These are phyloP conservation scores for Beauveria scarabaeidicola DNA, from an alignment of 2,329 filamentous ascomycete species.

Conservation along the genomic window DNA sequence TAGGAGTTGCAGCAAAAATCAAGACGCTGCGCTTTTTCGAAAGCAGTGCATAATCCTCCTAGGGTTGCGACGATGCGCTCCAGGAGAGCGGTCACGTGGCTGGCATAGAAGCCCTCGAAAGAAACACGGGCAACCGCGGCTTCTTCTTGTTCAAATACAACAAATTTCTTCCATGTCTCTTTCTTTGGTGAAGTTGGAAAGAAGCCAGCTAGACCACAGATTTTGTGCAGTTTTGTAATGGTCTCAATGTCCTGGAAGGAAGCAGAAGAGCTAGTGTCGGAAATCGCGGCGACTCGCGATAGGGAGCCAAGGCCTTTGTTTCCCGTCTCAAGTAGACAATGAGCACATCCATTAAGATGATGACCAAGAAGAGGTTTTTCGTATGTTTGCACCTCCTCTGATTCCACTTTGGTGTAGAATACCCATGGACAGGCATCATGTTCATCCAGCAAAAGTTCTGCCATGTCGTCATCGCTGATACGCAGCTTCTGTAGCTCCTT, in stretches of 20 bases:
- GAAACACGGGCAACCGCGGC: neutral
- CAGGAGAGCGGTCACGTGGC: neutral
- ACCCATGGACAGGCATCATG: neutral
- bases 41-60: neutral
- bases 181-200: neutral
- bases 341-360: neutral
- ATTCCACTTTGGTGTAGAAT: neutral
- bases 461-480: neutral
- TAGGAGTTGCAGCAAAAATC: neutral
- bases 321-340: neutral
- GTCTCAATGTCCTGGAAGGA: neutral
- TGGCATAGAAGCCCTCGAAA: accelerated
- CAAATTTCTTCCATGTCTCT: neutral
- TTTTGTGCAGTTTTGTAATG: neutral
- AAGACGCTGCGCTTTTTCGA: neutral
- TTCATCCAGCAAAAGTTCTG: neutral
- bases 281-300: neutral
- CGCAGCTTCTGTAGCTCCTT: neutral
- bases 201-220: neutral
- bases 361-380: neutral
- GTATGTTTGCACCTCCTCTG: accelerated
- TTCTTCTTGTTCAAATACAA: neutral
- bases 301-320: too few relatives aligned
- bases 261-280: neutral
- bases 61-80: neutral